Evolutionary conservation across 768 basidiomycete species (phyloP), one percentile per base, ranked within the genome.

Genomic region (Infundibulicybe gibba): DNA sequence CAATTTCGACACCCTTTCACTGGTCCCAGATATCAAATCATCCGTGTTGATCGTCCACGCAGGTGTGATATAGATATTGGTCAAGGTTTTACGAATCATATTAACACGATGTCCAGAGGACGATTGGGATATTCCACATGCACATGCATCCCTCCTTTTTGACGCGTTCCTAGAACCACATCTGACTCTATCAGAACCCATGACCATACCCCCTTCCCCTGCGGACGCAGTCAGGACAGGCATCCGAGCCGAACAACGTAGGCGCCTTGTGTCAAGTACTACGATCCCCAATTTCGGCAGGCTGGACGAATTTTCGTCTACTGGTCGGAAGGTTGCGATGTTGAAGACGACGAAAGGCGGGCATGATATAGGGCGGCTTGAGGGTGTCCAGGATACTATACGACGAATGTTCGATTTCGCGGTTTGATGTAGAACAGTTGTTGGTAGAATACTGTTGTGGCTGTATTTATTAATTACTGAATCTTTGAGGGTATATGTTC

Each of bases 11-110:
- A 85, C 87, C 0, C 68, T 84, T 14, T 70, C 74, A 10, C 70
- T 79, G 14, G 72, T 87, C 32, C 70, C 77, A 8, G 84, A 75
- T 48, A 77, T 90, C 54, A 78, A 80, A 53, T 77, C 79, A 0
- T 81, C 85, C 8, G 74, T 88, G 6, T 68, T 92, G 32, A 75
- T 94, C 51, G 81, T 76, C 0, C 91, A 94, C 61, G 81, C 87
- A 6, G 70, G 76, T 69, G 32, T 44, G 59, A 45, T n/a, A 12
- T 15, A n/a, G n/a, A n/a, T n/a, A 17, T 16, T 15, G 4, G n/a
- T 39, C 30, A 15, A n/a, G n/a, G n/a, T 11, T 6, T 47, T 33
- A 39, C 31, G 33, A 38, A 13, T 47, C 33, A 50, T 32, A 50
- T 16, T 21, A 30, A 46, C 13, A n/a, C 45, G 9, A 12, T 3